Conservation (phyloP, 257 asterid genomes). For the Echites panduratus region DNA sequence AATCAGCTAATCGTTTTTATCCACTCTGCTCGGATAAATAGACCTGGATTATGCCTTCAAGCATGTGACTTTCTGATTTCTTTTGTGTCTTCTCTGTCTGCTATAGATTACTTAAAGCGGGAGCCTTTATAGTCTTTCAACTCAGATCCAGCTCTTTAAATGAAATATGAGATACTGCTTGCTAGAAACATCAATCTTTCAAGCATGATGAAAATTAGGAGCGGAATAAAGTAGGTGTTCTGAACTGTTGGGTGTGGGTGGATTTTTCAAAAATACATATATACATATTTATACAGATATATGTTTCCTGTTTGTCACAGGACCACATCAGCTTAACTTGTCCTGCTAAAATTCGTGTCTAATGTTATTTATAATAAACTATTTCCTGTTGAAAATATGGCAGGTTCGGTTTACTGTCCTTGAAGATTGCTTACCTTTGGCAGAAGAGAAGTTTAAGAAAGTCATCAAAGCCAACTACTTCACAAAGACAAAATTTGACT, state of each 20-base stretch:
- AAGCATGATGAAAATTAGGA: background rate
- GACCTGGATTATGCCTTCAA: too few species aligned
- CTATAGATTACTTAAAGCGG: too few species aligned
- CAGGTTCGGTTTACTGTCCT: slow-evolving; percentile 68
- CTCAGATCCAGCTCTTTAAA: background rate
- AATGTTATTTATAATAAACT: background rate
- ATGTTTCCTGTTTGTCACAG: background rate
- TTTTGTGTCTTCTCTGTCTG: background rate
- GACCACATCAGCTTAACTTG: background rate
- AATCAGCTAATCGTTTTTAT: too few species aligned
- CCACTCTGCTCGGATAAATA: too few species aligned
- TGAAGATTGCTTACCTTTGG: slow-evolving; percentile 68
- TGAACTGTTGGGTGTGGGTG: background rate
- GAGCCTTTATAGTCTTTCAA: background rate
- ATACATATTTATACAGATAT: background rate
- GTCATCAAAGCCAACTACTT: slow-evolving; percentile 62
- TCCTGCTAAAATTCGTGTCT: background rate
- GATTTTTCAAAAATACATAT: background rate
- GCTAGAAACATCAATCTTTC: background rate
- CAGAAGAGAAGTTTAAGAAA: slow-evolving; percentile 75
- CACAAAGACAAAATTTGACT: slow-evolving; percentile 58
- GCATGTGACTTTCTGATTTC: background rate
- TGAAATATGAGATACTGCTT: background rate
- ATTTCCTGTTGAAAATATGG: slow-evolving; percentile 6
- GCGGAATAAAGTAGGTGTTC: background rate